Evolutionary conservation across 441 rosid species (phyloP), one percentile per base, ranked within the genome.

Genomic region (Capsella rubella): DNA sequence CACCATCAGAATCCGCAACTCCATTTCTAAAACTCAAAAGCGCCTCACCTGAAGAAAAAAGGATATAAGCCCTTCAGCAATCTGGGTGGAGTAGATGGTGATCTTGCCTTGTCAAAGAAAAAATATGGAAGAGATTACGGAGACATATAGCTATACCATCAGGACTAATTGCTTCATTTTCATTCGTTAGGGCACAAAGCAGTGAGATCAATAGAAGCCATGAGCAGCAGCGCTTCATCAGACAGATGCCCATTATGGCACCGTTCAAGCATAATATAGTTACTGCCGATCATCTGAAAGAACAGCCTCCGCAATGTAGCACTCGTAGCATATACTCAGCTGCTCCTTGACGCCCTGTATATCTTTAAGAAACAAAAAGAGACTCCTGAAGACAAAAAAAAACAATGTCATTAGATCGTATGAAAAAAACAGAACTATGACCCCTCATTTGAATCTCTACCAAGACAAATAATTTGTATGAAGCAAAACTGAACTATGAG

Each of bases 1-100:
- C 58, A 67, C 89, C 87, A 82, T 95, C 94, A 32, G 97, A 61
- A 90, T 51, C 79, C 79, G 58, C 66, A 74, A 90, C 79, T 53
- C 86, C 87, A 54, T 68, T 79, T 84, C 82, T 87, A 83, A 95
- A 95, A 86, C 83, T 91, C 69, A 90, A 63, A 78, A 95, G 98
- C 8, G 79, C 97, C 87, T 90, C 96, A 64, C 97, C 99, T 95
- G 60, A 59, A 1, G 21, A 52, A 57, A 16, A 58, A 64, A 45
- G 28, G 43, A 46, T 11, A 14, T 27, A 32, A 63, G 14, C 37
- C 9, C 34, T 14, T 52, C 12, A 51, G 39, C 7, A 6, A 14
- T 69, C 34, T 3, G 16, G 25, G 13, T 0, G 4, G 15, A 32
- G 39, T n/a, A 27, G 27, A 40, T 37, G 13, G 18, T 8, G 58